Evolutionary conservation across 768 basidiomycete species (phyloP).

Genomic region (Coprinopsis cinerea): DNA sequence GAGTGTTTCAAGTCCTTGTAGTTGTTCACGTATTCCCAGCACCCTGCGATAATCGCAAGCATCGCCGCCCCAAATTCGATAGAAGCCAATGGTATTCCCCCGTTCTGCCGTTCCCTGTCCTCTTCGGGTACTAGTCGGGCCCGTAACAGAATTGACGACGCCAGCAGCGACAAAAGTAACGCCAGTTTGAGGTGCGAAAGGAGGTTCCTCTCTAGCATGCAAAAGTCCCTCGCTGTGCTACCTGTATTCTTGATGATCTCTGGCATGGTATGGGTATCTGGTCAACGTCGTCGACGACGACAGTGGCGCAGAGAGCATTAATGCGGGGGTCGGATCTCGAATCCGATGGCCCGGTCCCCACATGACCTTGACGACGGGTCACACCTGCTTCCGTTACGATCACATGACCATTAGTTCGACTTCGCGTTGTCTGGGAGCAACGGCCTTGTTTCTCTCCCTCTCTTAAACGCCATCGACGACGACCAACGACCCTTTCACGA

Average conservation of each 20-base stretch:
- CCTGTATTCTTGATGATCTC: conserved; percentile 44
- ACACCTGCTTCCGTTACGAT: too few relatives aligned
- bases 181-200: conserved; percentile 65
- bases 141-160: conserved; percentile 57
- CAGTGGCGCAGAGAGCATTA: too few relatives aligned
- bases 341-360: too few relatives aligned
- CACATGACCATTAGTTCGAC: too few relatives aligned
- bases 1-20: conserved; percentile 49
- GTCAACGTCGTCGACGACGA: too few relatives aligned
- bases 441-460: too few relatives aligned
- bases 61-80: conserved; percentile 51
- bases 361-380: not conserved
- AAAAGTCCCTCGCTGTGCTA: conserved; percentile 67
- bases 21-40: conserved; percentile 62
- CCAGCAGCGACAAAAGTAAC: conserved; percentile 55
- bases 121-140: conserved; percentile 49
- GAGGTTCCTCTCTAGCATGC: conserved; percentile 75
- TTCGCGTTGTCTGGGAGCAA: too few relatives aligned
- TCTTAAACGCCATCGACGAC: not conserved
- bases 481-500: not conserved
- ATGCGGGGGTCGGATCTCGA: too few relatives aligned
- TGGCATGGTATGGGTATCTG: too few relatives aligned
- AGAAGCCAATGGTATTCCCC: conserved; percentile 43
- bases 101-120: conserved; percentile 17
- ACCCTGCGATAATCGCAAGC: conserved; percentile 47